Evolutionary conservation across 2,329 filamentous ascomycete species (phyloP).

Genomic region (Graphiopsis chlorocephala): DNA sequence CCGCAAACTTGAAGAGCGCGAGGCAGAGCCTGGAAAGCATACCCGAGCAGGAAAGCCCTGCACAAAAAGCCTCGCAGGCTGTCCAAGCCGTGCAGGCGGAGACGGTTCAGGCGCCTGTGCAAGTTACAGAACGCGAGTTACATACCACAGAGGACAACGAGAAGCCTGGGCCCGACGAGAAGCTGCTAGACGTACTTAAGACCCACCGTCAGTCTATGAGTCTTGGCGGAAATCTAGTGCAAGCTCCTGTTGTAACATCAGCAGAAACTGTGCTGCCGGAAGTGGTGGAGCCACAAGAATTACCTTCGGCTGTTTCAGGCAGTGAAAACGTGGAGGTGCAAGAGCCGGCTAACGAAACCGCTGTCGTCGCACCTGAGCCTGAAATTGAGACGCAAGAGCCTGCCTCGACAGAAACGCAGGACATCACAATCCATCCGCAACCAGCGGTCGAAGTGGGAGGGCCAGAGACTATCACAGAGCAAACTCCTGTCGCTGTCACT

Average conservation of each 20-base stretch:
- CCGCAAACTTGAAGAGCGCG: conserved; percentile 5
- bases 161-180: conserved; percentile 11
- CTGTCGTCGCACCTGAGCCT: not conserved
- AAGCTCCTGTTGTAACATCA: not conserved
- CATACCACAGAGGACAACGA: not conserved
- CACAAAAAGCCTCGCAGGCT: conserved; percentile 8
- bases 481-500: not conserved
- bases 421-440: not conserved
- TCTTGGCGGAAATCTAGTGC: not conserved
- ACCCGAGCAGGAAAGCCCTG: conserved; percentile 10
- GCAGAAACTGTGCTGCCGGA: not conserved
- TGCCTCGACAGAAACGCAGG: not conserved
- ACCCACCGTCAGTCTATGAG: conserved; percentile 15
- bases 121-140: not conserved
- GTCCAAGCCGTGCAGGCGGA: conserved; percentile 3
- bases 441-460: not conserved
- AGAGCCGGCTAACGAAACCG: not conserved
- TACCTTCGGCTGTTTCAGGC: not conserved
- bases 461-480: not conserved
- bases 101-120: not conserved
- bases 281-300: not conserved
- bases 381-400: not conserved
- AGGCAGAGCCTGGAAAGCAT: conserved; percentile 28
- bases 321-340: conserved; percentile 20
- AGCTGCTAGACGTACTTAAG: conserved; percentile 14